These are phyloP conservation scores for Botrytis byssoidea DNA, from an alignment of 2,329 filamentous ascomycete genomes.

Conservation along the genomic window DNA sequence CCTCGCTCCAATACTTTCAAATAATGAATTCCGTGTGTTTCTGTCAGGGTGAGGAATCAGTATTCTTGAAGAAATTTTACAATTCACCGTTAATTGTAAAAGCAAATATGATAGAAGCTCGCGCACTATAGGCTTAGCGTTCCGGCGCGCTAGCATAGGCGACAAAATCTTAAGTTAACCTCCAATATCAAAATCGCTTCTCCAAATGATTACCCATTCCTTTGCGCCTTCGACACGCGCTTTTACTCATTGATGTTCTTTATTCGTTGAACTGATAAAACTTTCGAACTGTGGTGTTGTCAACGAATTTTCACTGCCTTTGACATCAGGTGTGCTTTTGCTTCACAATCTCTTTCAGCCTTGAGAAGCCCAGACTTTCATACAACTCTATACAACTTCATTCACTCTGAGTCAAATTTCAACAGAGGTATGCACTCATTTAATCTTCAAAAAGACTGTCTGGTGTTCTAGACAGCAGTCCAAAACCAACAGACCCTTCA, in stretches of 20 bases:
- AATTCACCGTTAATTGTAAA: neutral
- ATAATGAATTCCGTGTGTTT: neutral
- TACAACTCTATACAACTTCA: neutral
- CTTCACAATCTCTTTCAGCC: neutral
- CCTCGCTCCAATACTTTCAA: neutral
- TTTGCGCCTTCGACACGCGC: neutral
- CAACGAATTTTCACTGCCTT: neutral
- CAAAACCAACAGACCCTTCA: neutral
- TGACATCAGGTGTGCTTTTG: neutral
- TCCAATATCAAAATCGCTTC: neutral
- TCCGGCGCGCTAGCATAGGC: neutral
- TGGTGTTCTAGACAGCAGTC: neutral
- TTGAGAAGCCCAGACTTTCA: neutral
- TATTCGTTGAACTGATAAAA: neutral
- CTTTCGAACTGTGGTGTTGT: neutral
- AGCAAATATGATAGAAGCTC: neutral
- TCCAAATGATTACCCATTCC: neutral
- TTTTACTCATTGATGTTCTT: neutral
- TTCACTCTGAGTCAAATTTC: neutral
- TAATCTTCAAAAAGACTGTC: fast-evolving
- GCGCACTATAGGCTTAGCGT: neutral
- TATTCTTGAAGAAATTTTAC: neutral
- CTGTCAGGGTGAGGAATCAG: neutral
- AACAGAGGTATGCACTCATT: neutral
- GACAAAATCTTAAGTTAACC: neutral